Evolutionary conservation across 192 early-diverging fungal genomes (phyloP), one percentile per base, ranked within the genome.

Genomic region (Coemansia sp.): DNA sequence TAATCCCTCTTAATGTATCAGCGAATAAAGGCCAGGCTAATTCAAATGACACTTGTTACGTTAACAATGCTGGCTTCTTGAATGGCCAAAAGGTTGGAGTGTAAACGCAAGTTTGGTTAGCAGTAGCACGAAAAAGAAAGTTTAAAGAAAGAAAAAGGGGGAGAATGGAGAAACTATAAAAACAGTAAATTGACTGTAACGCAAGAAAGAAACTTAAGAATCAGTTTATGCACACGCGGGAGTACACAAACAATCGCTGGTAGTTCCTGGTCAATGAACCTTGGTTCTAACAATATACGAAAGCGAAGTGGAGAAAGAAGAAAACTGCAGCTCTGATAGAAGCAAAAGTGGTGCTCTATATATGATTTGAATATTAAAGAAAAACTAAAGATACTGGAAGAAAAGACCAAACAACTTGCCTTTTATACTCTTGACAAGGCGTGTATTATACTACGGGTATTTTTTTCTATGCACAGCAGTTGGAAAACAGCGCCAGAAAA

Each of bases 371-470:
- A 9, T 35, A 35, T 35, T 35, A 9, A 6, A 35, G 10, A 10
- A 10, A 18, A 52, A 15, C 50, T 38, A 38, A 20, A 52, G 35
- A 20, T 19, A 3, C 26, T 52, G 35, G 33, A 35, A 35, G 10
- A 35, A 35, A 7, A 35, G 10, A 35, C 33, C 10, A 6, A 2
- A 35, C n/a, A n/a, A 7, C 14, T 12, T 13, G 5, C 43, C 55
- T 48, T 57, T 57, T 57, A 57, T 57, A 57, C 30, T 33, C 15
- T 33, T 19, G 23, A 21, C 16, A 15, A 19, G 54, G 42, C 18
- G 37, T 53, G 19, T 37, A n/a, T 31, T 21, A 21, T 44, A 36
- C 36, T 57, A 36, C 55, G 55, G 55, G 55, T 46, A 57, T 57
- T 57, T 57, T 30, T n/a, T 15, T 19, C 7, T 15, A 19, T 19